A percentile compares a stretch with the other conserved stretches of the same genome.
These are phyloP conservation scores for Didymella glomerata DNA, from an alignment of 2,329 filamentous ascomycete species.

Conservation along the genomic window DNA sequence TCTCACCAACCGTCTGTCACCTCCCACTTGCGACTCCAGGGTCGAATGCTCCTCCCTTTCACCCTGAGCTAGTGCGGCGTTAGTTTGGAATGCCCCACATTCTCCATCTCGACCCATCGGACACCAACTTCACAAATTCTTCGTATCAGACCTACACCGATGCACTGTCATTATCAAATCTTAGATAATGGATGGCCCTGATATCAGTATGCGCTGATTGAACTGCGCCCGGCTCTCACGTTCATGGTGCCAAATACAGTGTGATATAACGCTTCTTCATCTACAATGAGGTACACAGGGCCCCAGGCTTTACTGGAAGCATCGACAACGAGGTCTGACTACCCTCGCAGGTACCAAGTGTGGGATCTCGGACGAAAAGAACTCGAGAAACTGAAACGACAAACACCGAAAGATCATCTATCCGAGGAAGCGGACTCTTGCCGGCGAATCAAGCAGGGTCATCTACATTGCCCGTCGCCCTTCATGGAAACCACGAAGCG, in stretches of 20 bases:
- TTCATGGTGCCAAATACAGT: not conserved
- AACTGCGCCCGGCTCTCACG: not conserved
- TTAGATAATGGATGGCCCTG: not conserved
- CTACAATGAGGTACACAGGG: not conserved
- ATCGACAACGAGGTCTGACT: not conserved
- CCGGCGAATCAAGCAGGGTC: constrained; percentile 11
- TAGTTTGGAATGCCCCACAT: constrained; percentile 8
- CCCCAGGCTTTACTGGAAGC: not conserved
- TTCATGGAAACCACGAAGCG: not conserved
- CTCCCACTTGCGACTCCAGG: not conserved
- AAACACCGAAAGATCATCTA: not conserved
- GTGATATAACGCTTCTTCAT: not conserved
- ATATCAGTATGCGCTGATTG: not conserved
- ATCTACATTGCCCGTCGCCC: constrained; percentile 19
- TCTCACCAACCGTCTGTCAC: not conserved
- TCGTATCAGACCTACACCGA: not conserved
- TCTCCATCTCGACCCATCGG: not conserved
- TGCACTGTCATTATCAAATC: not conserved
- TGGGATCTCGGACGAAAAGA: not conserved
- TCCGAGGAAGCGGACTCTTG: constrained; percentile 20
- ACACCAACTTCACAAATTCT: not conserved
- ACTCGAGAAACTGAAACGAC: not conserved
- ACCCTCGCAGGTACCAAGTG: not conserved
- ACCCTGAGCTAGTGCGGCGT: constrained; percentile 9
- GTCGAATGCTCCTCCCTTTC: constrained; percentile 4